Evolutionary conservation across 331 rosid genomes (phyloP), one percentile per base, ranked within the genome.

Genomic region (Ulmus americana): DNA sequence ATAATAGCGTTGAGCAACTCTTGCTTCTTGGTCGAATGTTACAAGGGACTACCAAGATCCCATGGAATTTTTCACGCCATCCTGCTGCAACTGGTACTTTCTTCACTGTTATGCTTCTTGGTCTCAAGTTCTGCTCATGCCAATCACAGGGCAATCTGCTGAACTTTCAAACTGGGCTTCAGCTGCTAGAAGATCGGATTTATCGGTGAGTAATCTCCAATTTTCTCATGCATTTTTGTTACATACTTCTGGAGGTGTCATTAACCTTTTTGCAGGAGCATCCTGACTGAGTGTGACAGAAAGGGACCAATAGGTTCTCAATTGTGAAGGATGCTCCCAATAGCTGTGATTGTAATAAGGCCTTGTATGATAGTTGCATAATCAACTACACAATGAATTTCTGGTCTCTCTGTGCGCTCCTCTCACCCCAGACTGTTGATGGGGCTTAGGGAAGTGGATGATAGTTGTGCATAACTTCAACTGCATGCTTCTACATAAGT

Each of bases 1-100:
- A 89, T 76, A 84, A 87, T 67, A 89, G 98, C 67, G 91, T 90
- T 77, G 97, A 94, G 83, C 98, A 94, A 87, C 95, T 94, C 77
- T 75, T 94, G 74, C 98, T 94, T 72, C 79, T 94, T 62, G 95
- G 95, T 79, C 85, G 97, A 73, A 80, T 94, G 95, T 77, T 94
- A 70, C 97, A 89, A 79, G 98, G 98, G 81, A 83, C 95, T 35
- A 89, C 94, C 55, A 89, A 85, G 80, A 82, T 81, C 64, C 95
- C 95, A 28, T 89, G 90, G 94, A 90, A 77, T 68, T 89, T 94
- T 81, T 83, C 98, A 39, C 90, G 12, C 73, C 98, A 94, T 71
- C 98, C 98, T 76, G 98, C 97, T 38, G 98, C 98, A 40, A 79
- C 91, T 48, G 98, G 98, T 69, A 84, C 97, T 49, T 89, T 94